Percentiles rank a stretch among this genome's conserved stretches.
phyloP scores from a whole-genome alignment of 345 rosid species.

The Diplotaxis tenuifolia region DNA sequence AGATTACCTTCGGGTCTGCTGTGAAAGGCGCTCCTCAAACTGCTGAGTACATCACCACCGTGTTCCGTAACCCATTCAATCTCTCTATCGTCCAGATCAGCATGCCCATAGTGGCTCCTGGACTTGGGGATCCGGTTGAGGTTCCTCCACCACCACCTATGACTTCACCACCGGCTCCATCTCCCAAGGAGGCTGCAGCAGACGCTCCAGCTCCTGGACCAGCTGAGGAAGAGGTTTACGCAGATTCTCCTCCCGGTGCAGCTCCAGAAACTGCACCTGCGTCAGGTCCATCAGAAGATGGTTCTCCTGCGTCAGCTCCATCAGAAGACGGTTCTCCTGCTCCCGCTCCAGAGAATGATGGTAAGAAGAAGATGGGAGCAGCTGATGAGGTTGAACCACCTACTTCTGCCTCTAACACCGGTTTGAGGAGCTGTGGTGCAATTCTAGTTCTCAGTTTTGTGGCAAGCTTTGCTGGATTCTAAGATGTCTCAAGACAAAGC shows the following conservation, averaged over 20 bases:
- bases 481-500: slow-evolving; percentile 25
- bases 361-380: slow-evolving; percentile 33
- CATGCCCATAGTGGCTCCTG: slow-evolving; percentile 58
- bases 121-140: slow-evolving; percentile 40
- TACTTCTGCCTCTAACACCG: slow-evolving; percentile 31
- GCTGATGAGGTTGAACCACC: slow-evolving; percentile 37
- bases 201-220: slow-evolving; percentile 38
- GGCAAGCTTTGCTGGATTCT: slow-evolving; percentile 32
- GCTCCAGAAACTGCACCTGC: slow-evolving; percentile 40
- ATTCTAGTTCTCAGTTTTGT: slow-evolving; percentile 34
- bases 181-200: slow-evolving; percentile 30
- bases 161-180: slow-evolving; percentile 40
- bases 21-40: slow-evolving; percentile 44
- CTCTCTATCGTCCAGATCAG: slow-evolving; percentile 69
- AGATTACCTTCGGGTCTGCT: slow-evolving; percentile 55
- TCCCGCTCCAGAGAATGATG: slow-evolving; percentile 24
- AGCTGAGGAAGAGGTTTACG: slow-evolving; percentile 24
- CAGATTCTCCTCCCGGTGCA: slow-evolving; percentile 25
- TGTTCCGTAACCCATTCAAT: slow-evolving; percentile 57
- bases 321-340: slow-evolving; percentile 34
- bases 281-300: slow-evolving; percentile 22
- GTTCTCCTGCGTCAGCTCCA: slow-evolving; percentile 45
- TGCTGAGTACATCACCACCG: slow-evolving; percentile 45
- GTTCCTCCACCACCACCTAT: slow-evolving; percentile 48
- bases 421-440: slow-evolving; percentile 32